Evolutionary conservation across 2,329 filamentous ascomycete genomes (phyloP).

Genomic region (Raffaelea deltoideospora): DNA sequence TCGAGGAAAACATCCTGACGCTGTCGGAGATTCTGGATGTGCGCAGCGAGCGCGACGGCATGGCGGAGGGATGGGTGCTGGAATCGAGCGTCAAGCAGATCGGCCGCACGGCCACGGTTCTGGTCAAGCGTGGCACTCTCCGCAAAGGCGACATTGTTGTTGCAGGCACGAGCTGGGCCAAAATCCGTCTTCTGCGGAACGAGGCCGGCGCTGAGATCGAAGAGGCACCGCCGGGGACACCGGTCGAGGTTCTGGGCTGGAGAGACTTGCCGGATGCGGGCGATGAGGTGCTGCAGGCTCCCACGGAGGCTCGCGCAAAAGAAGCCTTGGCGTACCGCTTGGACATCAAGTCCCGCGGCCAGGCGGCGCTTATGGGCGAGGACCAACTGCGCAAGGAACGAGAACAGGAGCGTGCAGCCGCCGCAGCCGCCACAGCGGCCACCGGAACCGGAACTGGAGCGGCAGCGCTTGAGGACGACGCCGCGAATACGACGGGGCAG

Average conservation of each 20-base stretch:
- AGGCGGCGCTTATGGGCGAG: constrained; percentile 70
- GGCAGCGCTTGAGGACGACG: too few species aligned
- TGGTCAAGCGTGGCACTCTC: constrained; percentile 78
- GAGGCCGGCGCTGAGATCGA: constrained; percentile 61
- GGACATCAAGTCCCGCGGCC: constrained; percentile 54
- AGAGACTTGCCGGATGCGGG: constrained; percentile 68
- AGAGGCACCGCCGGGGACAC: constrained; percentile 72
- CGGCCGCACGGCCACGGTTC: constrained; percentile 75
- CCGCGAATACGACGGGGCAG: too few species aligned
- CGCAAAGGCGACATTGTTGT: constrained; percentile 69
- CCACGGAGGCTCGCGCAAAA: constrained; percentile 63
- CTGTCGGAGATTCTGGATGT: constrained; percentile 84
- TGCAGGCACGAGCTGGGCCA: constrained; percentile 77
- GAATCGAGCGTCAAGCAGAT: constrained; percentile 78
- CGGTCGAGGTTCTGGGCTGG: constrained; percentile 93
- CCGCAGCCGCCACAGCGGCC: constrained; percentile 17
- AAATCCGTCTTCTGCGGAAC: constrained; percentile 70
- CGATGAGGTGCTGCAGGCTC: constrained; percentile 72
- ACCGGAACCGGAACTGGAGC: constrained; percentile 17
- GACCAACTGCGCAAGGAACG: constrained; percentile 49
- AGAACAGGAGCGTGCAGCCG: constrained; percentile 33
- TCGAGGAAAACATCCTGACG: constrained; percentile 81
- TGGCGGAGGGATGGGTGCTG: constrained; percentile 84
- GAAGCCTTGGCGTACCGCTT: constrained; percentile 61
- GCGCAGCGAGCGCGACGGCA: constrained; percentile 60